Evolutionary conservation across 352 stramenopile species (phyloP).

Genomic region (Phytophthora parvispora): DNA sequence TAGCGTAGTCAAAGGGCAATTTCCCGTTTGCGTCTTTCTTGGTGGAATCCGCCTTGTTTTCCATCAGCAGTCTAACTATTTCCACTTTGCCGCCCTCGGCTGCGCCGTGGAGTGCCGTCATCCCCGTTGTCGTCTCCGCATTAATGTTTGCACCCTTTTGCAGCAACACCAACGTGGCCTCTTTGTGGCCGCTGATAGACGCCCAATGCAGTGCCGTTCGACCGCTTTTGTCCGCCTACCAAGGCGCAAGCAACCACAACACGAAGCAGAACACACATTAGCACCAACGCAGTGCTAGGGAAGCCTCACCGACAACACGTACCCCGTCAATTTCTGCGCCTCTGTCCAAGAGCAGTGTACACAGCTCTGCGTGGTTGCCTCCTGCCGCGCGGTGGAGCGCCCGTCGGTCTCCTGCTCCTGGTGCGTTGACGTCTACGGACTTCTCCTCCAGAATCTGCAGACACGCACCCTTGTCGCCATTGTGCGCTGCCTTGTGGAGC

Average conservation of each 20-base stretch:
- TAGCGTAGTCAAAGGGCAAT: constrained; percentile 93
- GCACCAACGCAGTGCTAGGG: background rate
- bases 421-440: constrained; percentile 90
- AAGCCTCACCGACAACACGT: constrained; percentile 12
- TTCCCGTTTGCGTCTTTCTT: constrained; percentile 94
- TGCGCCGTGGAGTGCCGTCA: constrained; percentile 91
- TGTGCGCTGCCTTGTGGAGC: constrained; percentile 93
- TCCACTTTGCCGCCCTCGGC: constrained; percentile 94
- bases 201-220: constrained; percentile 94
- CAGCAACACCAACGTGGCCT: constrained; percentile 86
- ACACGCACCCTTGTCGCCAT: constrained; percentile 90
- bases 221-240: constrained; percentile 93
- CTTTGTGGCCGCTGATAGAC: constrained; percentile 94
- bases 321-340: constrained; percentile 90
- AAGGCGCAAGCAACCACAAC: constrained; percentile 5
- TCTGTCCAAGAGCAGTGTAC: constrained; percentile 87
- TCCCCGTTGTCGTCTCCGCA: constrained; percentile 91
- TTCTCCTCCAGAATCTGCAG: constrained; percentile 91
- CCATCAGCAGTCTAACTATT: constrained; percentile 93
- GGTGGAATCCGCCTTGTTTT: constrained; percentile 89
- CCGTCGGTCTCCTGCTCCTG: constrained; percentile 87
- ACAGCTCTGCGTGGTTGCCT: constrained; percentile 92
- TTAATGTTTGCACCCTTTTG: constrained; percentile 92
- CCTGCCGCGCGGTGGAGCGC: constrained; percentile 90
- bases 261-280: constrained; percentile 4